phyloP scores from a whole-genome alignment of 2,329 filamentous ascomycete species.

The Venturia pyrina region DNA sequence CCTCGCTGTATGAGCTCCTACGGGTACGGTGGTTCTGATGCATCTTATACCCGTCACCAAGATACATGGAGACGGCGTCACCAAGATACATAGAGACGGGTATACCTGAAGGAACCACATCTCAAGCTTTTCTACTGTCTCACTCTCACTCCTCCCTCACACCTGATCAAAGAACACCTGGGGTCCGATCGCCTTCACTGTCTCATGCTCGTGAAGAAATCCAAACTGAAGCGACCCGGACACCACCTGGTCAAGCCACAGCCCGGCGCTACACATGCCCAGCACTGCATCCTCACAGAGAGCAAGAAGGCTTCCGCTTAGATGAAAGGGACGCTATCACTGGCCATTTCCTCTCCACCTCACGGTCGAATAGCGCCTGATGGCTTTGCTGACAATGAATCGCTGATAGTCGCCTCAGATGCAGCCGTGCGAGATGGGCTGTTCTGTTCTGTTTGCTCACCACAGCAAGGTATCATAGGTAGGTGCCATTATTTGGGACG shows the following conservation, averaged over 20 bases:
- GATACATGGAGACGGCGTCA: no score
- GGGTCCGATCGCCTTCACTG: not conserved
- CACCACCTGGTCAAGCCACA: not conserved
- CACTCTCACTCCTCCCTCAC: not conserved
- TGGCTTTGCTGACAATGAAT: not conserved
- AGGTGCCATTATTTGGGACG: not conserved
- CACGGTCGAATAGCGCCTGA: not conserved
- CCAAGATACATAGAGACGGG: no score
- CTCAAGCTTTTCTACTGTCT: no score
- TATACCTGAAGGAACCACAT: no score
- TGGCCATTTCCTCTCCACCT: not conserved
- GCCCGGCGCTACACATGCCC: slow-evolving; percentile 1
- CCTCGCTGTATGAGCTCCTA: no score
- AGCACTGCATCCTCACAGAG: not conserved
- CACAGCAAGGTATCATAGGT: no score
- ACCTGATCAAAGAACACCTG: not conserved
- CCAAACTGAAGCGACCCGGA: not conserved
- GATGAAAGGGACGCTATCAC: not conserved
- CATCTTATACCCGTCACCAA: no score
- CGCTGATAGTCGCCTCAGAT: no score
- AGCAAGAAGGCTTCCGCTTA: not conserved
- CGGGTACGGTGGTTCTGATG: no score
- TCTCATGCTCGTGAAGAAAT: not conserved
- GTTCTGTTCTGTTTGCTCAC: not conserved
- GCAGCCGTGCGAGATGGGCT: no score